Conservation (phyloP, 169 alveolate species). For the Plasmodium vivax region DNA sequence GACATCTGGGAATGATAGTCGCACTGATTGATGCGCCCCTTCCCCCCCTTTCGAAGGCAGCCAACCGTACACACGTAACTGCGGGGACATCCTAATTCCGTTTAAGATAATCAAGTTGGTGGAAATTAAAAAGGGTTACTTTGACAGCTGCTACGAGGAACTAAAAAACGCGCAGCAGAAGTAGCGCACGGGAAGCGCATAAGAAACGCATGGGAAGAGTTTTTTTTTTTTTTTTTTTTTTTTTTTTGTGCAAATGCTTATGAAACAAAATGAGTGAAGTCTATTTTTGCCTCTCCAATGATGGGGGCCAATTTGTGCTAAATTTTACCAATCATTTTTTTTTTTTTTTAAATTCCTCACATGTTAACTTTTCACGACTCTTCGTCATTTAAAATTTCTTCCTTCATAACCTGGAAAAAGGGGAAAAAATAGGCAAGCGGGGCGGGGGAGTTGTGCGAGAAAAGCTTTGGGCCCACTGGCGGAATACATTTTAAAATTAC, state of each 20-base stretch:
- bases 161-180: background rate
- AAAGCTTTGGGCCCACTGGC: background rate
- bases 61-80: constrained; percentile 14
- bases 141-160: constrained; percentile 46
- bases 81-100: constrained; percentile 43
- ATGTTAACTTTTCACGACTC: constrained; percentile 18
- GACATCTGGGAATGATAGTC: background rate
- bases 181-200: background rate
- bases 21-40: background rate
- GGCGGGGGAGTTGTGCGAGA: background rate
- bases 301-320: background rate
- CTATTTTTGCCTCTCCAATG: background rate
- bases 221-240: background rate
- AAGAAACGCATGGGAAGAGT: background rate
- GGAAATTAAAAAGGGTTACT: constrained; percentile 49
- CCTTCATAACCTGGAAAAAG: constrained; percentile 61
- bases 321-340: background rate
- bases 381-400: constrained; percentile 71
- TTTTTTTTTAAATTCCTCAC: background rate
- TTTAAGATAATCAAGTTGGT: constrained; percentile 23
- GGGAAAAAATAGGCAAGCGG: background rate
- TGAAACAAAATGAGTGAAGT: background rate
- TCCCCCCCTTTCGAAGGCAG: constrained; percentile 11
- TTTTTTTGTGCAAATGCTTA: background rate
- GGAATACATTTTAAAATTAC: background rate